A percentile compares a stretch with the other conserved stretches of the same genome.
Evolutionary conservation across 768 basidiomycete species (phyloP).

Genomic region (Boletellus ananiceps): DNA sequence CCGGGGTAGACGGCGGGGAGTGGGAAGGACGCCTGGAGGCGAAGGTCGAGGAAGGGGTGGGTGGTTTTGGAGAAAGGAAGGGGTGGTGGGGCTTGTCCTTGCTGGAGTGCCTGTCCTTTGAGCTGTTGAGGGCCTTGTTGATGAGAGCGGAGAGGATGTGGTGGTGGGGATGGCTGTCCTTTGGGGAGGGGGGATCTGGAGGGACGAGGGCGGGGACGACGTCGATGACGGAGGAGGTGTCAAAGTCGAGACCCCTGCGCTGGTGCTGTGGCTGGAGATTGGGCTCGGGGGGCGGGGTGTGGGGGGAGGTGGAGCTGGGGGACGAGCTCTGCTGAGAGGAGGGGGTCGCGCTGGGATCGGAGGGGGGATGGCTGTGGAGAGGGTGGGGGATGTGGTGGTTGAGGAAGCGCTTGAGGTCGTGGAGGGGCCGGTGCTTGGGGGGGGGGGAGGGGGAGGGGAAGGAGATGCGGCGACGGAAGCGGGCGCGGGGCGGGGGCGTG

Average conservation of each 20-base stretch:
- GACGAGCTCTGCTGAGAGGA: conserved; percentile 28
- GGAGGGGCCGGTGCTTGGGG: conserved; percentile 62
- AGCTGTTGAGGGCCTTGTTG: conserved; percentile 31
- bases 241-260: conserved; percentile 32
- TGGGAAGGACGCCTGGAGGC: conserved; percentile 28
- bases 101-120: conserved; percentile 5
- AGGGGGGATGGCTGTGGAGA: conserved; percentile 26
- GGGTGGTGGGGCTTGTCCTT: conserved; percentile 6
- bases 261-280: conserved; percentile 35
- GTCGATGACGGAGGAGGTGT: conserved; percentile 32
- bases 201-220: conserved; percentile 26
- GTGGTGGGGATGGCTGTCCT: conserved; percentile 23
- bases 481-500: conserved; percentile 20
- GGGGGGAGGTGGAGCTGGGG: conserved; percentile 21
- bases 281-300: conserved; percentile 27
- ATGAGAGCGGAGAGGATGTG: conserved; percentile 32
- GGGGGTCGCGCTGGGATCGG: conserved; percentile 16
- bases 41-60: conserved; percentile 29
- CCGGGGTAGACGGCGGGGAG: conserved; percentile 23
- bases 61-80: conserved; percentile 22
- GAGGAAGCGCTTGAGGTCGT: conserved; percentile 93
- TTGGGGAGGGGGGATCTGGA: conserved; percentile 14
- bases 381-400: conserved; percentile 72
- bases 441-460: conserved; percentile 20
- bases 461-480: conserved; percentile 27